Conservation (phyloP, 441 rosid species). For the Melastoma candidum region DNA sequence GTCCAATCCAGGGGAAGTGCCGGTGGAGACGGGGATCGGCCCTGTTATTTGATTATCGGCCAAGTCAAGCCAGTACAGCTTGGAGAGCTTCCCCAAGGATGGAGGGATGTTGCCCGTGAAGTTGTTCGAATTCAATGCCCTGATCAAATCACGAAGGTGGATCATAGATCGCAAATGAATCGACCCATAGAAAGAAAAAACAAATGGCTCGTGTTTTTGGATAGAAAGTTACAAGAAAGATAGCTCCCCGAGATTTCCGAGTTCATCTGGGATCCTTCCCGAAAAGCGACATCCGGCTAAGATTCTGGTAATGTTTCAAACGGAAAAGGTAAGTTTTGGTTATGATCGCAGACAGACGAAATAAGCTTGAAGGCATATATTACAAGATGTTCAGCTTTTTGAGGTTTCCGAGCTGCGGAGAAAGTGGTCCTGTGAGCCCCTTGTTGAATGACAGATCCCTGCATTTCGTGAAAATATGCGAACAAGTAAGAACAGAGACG, state of each 20-base stretch:
- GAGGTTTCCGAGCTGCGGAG: constrained; percentile 72
- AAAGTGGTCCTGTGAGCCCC: constrained; percentile 59
- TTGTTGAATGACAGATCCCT: constrained; percentile 83
- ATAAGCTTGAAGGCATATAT: constrained; percentile 8
- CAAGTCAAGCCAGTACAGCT: constrained; percentile 87
- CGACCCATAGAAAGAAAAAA: not conserved
- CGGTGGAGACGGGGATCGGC: constrained; percentile 64
- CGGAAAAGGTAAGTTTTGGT: not conserved
- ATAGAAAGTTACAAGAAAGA: constrained; percentile 62
- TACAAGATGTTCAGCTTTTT: constrained; percentile 68
- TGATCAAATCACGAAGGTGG: constrained; percentile 19
- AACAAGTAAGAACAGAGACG: not conserved
- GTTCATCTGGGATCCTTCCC: constrained; percentile 66
- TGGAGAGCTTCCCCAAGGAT: constrained; percentile 71
- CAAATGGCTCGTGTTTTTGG: not conserved
- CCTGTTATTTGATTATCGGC: constrained; percentile 86
- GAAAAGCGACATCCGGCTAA: constrained; percentile 77
- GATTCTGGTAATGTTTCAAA: constrained; percentile 35
- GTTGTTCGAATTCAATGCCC: constrained; percentile 90
- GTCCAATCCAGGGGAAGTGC: constrained; percentile 62
- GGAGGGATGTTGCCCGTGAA: constrained; percentile 71
- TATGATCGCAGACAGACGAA: not conserved
- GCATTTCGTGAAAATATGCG: constrained; percentile 4
- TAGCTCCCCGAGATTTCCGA: constrained; percentile 68
- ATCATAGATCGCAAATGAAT: constrained; percentile 1